These are phyloP conservation scores for Strobilomyces dryophilus DNA, from an alignment of 768 basidiomycete genomes.

Conservation along the genomic window DNA sequence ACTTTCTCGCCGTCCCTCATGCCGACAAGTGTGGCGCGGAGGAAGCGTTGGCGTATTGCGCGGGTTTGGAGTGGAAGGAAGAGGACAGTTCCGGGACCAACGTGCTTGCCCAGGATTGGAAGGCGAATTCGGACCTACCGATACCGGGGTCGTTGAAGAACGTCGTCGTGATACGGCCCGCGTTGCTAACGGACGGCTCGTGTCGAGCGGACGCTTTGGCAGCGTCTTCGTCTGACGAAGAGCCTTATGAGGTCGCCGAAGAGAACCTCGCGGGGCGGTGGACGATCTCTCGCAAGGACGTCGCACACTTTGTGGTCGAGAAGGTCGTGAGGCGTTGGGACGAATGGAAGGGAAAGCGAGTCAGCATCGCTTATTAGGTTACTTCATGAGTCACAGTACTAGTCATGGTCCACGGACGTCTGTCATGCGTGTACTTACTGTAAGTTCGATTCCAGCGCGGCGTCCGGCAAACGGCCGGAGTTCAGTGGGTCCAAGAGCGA, in stretches of 20 bases:
- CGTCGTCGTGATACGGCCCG: constrained; percentile 49
- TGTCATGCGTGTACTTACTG: too few relatives aligned
- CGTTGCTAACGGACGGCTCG: constrained; percentile 54
- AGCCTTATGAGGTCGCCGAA: constrained; percentile 42
- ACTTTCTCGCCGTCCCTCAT: constrained; percentile 44
- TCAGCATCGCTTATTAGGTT: constrained; percentile 46
- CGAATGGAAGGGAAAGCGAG: constrained; percentile 46
- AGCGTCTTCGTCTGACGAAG: constrained; percentile 11
- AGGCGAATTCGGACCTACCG: constrained; percentile 32
- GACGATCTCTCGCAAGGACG: constrained; percentile 59
- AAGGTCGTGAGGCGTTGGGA: constrained; percentile 44
- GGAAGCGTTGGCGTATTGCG: constrained; percentile 42
- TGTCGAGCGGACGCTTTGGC: constrained; percentile 29
- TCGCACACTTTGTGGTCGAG: constrained; percentile 61
- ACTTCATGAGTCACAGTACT: too few relatives aligned
- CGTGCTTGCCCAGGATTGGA: constrained; percentile 47
- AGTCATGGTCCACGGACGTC: too few relatives aligned
- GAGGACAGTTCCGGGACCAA: constrained; percentile 39
- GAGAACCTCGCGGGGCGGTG: constrained; percentile 39
- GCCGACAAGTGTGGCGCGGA: constrained; percentile 62
- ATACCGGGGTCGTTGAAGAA: constrained; percentile 39
- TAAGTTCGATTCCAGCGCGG: too few relatives aligned
- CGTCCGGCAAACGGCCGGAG: too few relatives aligned
- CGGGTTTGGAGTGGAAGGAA: constrained; percentile 50
- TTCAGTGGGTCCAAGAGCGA: too few relatives aligned